A percentile compares a stretch with the other conserved stretches of the same genome.
Evolutionary conservation across 768 basidiomycete genomes (phyloP).

Genomic region (Tylopilus sp.): DNA sequence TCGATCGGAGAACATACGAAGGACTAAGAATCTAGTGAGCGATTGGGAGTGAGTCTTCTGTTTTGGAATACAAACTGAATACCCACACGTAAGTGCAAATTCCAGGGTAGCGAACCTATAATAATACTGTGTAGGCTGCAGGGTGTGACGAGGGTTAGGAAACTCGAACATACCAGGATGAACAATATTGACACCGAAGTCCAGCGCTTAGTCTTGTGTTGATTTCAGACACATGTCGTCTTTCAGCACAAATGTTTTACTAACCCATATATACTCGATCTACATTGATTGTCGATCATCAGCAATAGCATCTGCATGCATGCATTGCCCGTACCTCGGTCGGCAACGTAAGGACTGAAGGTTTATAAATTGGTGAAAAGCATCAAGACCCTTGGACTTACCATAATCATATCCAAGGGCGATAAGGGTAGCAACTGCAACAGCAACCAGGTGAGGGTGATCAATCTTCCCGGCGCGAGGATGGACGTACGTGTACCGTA

Average conservation of each 20-base stretch:
- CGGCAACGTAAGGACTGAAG: not conserved
- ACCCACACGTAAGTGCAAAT: constrained; percentile 1
- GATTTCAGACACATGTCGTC: not conserved
- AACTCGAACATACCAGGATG: constrained; percentile 5
- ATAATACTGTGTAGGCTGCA: no score
- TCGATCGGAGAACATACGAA: not conserved
- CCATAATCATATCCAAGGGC: not conserved
- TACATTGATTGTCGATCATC: not conserved
- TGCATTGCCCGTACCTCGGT: not conserved
- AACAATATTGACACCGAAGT: constrained; percentile 2
- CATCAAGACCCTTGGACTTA: not conserved
- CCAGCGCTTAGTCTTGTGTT: constrained; percentile 1
- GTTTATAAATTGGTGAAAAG: not conserved
- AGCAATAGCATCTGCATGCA: not conserved
- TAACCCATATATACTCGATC: constrained; percentile 3
- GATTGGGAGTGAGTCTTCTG: not conserved
- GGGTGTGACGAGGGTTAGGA: no score
- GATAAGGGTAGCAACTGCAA: not conserved
- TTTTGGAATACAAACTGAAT: not conserved
- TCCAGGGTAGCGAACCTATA: constrained; percentile 13
- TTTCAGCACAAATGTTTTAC: not conserved
- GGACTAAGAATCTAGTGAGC: not conserved
- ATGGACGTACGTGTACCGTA: no score
- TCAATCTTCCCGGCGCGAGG: no score
- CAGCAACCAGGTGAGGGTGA: no score